phyloP scores from a whole-genome alignment of 2,329 filamentous ascomycete genomes.

The Pseudogymnoascus sp. region DNA sequence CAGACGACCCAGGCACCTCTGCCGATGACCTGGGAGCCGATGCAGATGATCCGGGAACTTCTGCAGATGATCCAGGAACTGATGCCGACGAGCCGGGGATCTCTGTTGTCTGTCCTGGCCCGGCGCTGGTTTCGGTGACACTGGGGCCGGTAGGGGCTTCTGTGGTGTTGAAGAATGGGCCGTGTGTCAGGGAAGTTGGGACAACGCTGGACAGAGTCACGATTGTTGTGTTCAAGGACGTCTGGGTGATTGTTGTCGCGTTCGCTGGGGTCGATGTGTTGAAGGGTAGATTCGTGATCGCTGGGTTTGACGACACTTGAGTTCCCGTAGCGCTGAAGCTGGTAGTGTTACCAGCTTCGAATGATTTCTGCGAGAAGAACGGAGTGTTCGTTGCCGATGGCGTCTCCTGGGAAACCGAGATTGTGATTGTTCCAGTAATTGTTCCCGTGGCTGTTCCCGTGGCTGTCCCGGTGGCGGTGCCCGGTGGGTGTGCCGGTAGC shows the following conservation, averaged over 20 bases:
- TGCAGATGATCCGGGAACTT: background rate
- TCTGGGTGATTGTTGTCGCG: background rate
- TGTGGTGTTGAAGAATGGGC: slow-evolving; percentile 2
- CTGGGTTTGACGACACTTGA: background rate
- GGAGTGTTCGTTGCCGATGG: background rate
- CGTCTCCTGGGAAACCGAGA: background rate
- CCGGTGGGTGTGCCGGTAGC: background rate
- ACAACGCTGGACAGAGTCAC: background rate
- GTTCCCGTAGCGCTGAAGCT: background rate
- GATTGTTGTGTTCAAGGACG: background rate
- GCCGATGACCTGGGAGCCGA: background rate
- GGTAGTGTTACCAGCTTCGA: slow-evolving; percentile 4
- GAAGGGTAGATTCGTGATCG: slow-evolving; percentile 1
- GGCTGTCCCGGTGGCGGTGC: background rate
- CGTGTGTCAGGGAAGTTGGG: background rate
- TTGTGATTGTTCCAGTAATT: background rate
- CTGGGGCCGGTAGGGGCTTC: background rate
- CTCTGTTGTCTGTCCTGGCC: background rate
- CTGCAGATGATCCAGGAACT: background rate
- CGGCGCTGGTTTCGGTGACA: background rate
- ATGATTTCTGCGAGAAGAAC: slow-evolving; percentile 3
- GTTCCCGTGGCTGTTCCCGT: background rate
- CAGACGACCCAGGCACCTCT: background rate
- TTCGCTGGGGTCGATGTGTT: background rate
- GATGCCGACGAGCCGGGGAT: background rate